phyloP scores from a whole-genome alignment of 176 grass and related monocot genomes.

The Phragmites australis region DNA sequence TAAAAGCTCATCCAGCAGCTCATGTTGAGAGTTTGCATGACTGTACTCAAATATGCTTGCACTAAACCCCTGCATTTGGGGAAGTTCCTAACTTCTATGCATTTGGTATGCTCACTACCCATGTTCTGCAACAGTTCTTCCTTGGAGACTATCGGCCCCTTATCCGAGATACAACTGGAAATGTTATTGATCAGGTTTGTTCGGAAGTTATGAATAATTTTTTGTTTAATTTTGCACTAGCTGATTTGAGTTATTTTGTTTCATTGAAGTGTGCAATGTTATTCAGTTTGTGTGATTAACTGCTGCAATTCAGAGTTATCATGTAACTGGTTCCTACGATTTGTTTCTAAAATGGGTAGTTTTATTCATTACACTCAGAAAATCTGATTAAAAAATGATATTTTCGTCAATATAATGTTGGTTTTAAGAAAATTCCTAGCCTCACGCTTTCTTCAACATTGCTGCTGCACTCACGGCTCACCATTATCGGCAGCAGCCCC shows the following conservation, averaged over 20 bases:
- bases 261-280: neutral
- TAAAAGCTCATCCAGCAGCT: neutral
- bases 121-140: conserved; percentile 67
- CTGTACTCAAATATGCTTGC: conserved; percentile 6
- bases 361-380: conserved; percentile 10
- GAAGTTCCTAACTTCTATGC: conserved; percentile 11
- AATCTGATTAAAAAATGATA: neutral
- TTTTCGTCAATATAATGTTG: neutral
- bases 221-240: neutral
- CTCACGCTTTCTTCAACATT: neutral
- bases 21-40: conserved; percentile 8
- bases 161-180: conserved; percentile 75
- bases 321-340: neutral
- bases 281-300: conserved; percentile 5
- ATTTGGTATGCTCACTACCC: conserved; percentile 18
- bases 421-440: conserved; percentile 9
- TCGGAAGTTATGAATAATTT: neutral
- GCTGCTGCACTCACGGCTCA: too few relatives aligned
- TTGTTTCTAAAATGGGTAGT: conserved; percentile 11
- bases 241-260: conserved; percentile 11
- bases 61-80: neutral
- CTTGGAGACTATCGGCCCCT: conserved; percentile 98
- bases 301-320: neutral
- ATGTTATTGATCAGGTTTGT: conserved; percentile 82
- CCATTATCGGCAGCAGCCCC: neutral